These are phyloP conservation scores for Ophiocordyceps camponoti-saundersi DNA, from an alignment of 2,329 filamentous ascomycete species.

Conservation along the genomic window DNA sequence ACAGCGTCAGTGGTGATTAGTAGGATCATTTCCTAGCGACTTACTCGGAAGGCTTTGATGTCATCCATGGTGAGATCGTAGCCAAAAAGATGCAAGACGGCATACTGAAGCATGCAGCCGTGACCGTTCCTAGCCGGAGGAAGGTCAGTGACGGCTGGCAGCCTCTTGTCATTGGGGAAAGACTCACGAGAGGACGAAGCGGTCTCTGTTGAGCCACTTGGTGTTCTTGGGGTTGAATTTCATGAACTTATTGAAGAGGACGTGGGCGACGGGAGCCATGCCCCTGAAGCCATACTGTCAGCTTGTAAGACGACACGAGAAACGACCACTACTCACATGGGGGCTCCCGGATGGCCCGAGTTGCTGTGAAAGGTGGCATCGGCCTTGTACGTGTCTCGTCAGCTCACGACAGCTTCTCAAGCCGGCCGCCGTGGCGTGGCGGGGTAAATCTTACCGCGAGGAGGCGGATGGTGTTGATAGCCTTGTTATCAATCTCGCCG, in stretches of 20 bases:
- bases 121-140: constrained; percentile 66
- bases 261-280: constrained; percentile 89
- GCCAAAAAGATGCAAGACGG: constrained; percentile 90
- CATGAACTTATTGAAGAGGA: constrained; percentile 98
- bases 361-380: constrained; percentile 95
- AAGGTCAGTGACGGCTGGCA: not conserved
- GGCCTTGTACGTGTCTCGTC: constrained; percentile 39
- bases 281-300: constrained; percentile 31
- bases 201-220: constrained; percentile 90
- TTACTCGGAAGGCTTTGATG: constrained; percentile 89
- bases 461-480: constrained; percentile 95
- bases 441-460: constrained; percentile 64
- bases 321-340: constrained; percentile 47
- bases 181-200: constrained; percentile 96
- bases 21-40: constrained; percentile 18
- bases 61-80: constrained; percentile 78
- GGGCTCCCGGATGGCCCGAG: constrained; percentile 96
- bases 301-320: not conserved
- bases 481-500: constrained; percentile 71
- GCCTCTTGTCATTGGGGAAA: not conserved
- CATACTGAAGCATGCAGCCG: constrained; percentile 99
- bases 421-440: constrained; percentile 4
- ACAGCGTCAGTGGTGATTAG: not conserved
- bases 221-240: constrained; percentile 99
- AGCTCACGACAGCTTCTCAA: not conserved